A percentile compares a stretch with the other conserved stretches of the same genome.
Conservation (phyloP, 139 green algal species). For the Nannochloris sp. region DNA sequence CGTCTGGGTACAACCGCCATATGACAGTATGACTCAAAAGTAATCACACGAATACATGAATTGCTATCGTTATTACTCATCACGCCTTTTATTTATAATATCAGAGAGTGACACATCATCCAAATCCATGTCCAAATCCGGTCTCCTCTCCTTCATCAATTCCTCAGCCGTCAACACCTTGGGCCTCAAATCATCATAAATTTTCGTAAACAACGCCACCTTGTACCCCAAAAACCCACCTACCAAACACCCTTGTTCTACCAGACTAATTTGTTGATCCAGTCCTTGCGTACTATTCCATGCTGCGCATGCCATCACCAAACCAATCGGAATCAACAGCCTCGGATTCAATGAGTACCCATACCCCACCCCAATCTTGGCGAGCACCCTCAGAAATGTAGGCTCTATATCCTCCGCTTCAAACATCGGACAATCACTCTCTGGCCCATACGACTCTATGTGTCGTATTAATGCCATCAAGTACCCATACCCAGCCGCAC, state of each 20-base stretch:
- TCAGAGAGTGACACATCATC: constrained; percentile 11
- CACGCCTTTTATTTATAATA: too few relatives aligned
- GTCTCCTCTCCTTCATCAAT: constrained; percentile 6
- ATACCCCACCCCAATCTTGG: constrained; percentile 42
- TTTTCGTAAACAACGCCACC: constrained; percentile 43
- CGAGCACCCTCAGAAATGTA: constrained; percentile 9
- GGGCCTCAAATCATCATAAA: constrained; percentile 46
- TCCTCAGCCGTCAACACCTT: constrained; percentile 30
- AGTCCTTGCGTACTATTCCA: constrained; percentile 6
- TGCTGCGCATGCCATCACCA: constrained; percentile 21
- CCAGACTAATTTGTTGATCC: constrained; percentile 6
- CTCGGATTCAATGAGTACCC: constrained; percentile 37
- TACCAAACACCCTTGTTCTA: constrained; percentile 44
- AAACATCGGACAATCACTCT: constrained; percentile 33
- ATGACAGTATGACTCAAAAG: background rate
- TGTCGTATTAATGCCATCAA: constrained; percentile 42
- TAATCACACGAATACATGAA: background rate
- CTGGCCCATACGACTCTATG: constrained; percentile 35
- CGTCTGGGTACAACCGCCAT: constrained; percentile 32
- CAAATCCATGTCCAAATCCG: constrained; percentile 10
- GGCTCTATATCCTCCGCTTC: constrained; percentile 44
- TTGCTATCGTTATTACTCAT: too few relatives aligned
- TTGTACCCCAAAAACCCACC: constrained; percentile 59
- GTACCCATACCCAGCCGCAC: constrained; percentile 41
- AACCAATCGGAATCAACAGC: constrained; percentile 43